phyloP scores from a whole-genome alignment of 2,329 filamentous ascomycete species.

The Penicillium oxalicum region DNA sequence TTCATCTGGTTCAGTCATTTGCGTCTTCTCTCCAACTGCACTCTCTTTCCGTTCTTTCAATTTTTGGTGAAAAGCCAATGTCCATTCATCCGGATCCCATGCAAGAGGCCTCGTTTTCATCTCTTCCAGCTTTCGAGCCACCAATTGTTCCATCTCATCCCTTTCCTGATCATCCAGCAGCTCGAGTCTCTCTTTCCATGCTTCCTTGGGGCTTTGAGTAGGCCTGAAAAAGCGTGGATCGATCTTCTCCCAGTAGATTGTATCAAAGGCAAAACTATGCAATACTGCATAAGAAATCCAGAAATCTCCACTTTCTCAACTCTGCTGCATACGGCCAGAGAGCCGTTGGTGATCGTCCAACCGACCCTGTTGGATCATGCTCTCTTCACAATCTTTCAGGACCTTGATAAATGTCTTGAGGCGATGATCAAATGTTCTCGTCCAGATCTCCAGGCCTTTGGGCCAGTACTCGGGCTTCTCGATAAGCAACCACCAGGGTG shows the following conservation, averaged over 20 bases:
- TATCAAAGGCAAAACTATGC: no score
- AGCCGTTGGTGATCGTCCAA: no score
- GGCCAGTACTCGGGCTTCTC: slow-evolving; percentile 20
- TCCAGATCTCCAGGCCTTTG: slow-evolving; percentile 17
- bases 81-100: slow-evolving; percentile 14
- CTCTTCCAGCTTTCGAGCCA: slow-evolving; percentile 13
- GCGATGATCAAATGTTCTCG: neutral
- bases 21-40: neutral
- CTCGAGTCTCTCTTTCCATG: slow-evolving; percentile 6
- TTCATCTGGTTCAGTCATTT: no score
- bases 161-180: slow-evolving; percentile 7
- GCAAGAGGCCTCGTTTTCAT: slow-evolving; percentile 14
- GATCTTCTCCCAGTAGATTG: neutral
- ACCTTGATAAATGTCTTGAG: no score
- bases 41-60: neutral
- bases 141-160: slow-evolving; percentile 8
- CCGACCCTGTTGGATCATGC: no score
- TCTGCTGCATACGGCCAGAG: neutral
- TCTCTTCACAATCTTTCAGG: no score
- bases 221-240: neutral
- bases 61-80: neutral
- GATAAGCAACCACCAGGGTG: slow-evolving; percentile 21
- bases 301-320: neutral
- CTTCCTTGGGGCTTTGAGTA: neutral
- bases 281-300: neutral